A percentile compares a stretch with the other conserved stretches of the same genome.
These are phyloP conservation scores for Phytophthora pseudosyringae DNA, from an alignment of 352 stramenopile species.

Conservation along the genomic window DNA sequence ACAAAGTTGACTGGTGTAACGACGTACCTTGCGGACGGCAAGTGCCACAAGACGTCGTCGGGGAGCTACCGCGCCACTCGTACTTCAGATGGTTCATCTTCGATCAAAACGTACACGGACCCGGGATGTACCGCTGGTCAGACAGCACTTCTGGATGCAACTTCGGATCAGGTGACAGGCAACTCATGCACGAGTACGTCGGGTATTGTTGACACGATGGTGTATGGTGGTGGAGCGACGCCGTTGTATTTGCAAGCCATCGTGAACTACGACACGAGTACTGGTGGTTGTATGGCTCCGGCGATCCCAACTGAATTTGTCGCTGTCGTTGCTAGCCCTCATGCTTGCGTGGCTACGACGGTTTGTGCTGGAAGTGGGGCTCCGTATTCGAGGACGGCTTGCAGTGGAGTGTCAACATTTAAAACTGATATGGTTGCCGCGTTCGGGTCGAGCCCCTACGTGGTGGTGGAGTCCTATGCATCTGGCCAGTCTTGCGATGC, in stretches of 20 bases:
- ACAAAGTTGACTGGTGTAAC: neutral
- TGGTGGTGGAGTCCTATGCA: constrained; percentile 7
- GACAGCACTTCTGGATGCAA: neutral
- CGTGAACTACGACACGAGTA: constrained; percentile 3
- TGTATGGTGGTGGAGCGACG: constrained; percentile 11
- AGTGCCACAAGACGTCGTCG: constrained; percentile 11
- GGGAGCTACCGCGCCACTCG: constrained; percentile 11
- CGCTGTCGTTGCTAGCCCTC: no score
- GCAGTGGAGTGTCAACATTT: constrained; percentile 4
- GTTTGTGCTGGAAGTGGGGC: constrained; percentile 1
- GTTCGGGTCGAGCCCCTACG: constrained; percentile 6
- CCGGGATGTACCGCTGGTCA: neutral
- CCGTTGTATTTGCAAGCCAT: neutral
- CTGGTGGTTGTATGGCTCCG: neutral
- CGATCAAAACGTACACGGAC: constrained; percentile 1
- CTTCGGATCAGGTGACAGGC: neutral
- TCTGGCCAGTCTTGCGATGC: neutral
- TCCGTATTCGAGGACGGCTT: constrained; percentile 2
- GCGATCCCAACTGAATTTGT: neutral
- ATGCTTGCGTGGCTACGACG: neutral
- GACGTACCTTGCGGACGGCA: constrained; percentile 20
- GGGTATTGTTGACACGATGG: constrained; percentile 7
- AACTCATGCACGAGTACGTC: constrained; percentile 4
- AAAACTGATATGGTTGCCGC: constrained; percentile 6
- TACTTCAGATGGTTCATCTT: neutral